Conservation (phyloP, 2,329 filamentous ascomycete genomes). For the Cercospora nicotianae region DNA sequence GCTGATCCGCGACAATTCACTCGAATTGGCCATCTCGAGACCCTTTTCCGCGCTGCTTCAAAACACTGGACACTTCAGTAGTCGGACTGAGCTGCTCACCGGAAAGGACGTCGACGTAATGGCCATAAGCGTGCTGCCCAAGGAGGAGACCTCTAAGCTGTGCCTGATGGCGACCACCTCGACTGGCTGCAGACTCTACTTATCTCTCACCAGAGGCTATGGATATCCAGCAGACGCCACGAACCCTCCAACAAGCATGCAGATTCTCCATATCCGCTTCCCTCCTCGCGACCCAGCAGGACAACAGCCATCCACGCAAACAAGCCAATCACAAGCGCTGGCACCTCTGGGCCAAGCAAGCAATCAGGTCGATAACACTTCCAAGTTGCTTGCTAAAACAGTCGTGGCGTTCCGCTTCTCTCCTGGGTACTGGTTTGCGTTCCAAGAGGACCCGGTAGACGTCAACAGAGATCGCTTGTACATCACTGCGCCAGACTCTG, state of each 20-base stretch:
- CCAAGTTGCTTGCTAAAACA: conserved; percentile 40
- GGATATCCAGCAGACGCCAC: conserved; percentile 58
- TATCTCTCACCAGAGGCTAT: conserved; percentile 84
- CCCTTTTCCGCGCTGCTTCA: conserved; percentile 56
- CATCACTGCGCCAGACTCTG: conserved; percentile 82
- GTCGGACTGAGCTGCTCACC: conserved; percentile 68
- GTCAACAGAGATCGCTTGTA: conserved; percentile 68
- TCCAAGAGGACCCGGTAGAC: conserved; percentile 54
- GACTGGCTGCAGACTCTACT: conserved; percentile 85
- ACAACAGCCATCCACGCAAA: conserved; percentile 14
- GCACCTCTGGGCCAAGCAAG: conserved; percentile 13
- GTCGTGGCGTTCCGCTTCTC: conserved; percentile 59
- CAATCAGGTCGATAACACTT: conserved; percentile 38
- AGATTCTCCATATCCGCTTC: conserved; percentile 94
- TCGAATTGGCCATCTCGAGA: conserved; percentile 57
- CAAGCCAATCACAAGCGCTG: conserved; percentile 24
- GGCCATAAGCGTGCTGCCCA: conserved; percentile 80
- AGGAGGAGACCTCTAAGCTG: conserved; percentile 74
- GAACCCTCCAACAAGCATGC: conserved; percentile 86
- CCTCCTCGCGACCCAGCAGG: conserved; percentile 59
- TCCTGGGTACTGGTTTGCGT: conserved; percentile 88
- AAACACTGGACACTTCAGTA: conserved; percentile 83
- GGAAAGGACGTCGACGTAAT: conserved; percentile 68
- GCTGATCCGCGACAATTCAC: conserved; percentile 70
- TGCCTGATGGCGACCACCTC: conserved; percentile 88